Base-by-base conservation (phyloP, 164 flowering plant genomes). In the Macadamia integrifolia region DNA sequence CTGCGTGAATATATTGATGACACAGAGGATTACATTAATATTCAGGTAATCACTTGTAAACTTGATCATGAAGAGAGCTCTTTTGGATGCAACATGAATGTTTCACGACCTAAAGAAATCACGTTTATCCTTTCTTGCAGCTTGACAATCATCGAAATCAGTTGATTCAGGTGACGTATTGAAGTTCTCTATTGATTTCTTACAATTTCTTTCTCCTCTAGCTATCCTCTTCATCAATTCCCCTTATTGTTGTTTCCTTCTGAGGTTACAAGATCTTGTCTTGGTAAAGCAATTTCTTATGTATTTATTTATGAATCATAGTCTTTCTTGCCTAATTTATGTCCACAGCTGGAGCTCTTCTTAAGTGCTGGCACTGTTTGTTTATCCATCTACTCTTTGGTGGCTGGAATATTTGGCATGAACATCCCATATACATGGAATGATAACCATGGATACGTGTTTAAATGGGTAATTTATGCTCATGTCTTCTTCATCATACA, bases 131-230 rank as follows among this genome's bases (percentile, higher is more conserved):
- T 44, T 49, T 75, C 32, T 74, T 84, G 80, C 90, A 93, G 98
- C 94, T 93, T 65, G 98, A 93, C 78, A 91, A 89, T 80, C 97
- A 91, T 80, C 85, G 98, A 31, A 93, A 93, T 83, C 97, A 91
- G 78, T 86, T 93, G 50, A 93, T 93, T 83, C 98, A 93, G 98
- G 98, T 93, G 62, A 53, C 61, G 60, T 62, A 28, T 56, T 46
- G 48, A 4, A 23, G 31, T 46, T 40, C 29, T 48, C 58, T 1
- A 23, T 40, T 9, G 62, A 62, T 56, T 23, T 14, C 30, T 28
- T 62, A 23, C 17, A 23, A 57, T n/a, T 59, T n/a, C 14, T 14
- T 40, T 68, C 48, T 55, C 49, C 6, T 60, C n/a, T 31, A 23
- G 49, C n/a, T 52, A 13, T 60, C 62, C 2, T 9, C 62, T 31